Conservation (phyloP, 768 basidiomycete species). For the Phallus indusiatus region DNA sequence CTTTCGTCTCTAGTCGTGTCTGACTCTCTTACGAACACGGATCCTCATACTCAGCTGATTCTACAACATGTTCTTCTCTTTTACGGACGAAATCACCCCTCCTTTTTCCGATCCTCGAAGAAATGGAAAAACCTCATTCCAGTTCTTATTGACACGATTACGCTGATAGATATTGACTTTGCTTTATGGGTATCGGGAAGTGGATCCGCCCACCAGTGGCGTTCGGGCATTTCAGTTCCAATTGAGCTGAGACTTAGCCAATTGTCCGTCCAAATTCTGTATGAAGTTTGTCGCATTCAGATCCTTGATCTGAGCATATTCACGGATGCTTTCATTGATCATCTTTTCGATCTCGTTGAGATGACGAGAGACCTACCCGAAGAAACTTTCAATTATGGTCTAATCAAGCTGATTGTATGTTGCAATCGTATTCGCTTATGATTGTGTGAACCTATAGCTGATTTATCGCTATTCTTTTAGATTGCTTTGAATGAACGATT, state of each 20-base stretch:
- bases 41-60: conserved; percentile 78
- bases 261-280: conserved; percentile 66
- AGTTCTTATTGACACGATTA: conserved; percentile 72
- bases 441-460: not conserved
- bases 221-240: conserved; percentile 35
- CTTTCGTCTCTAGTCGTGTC: conserved; percentile 10
- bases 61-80: conserved; percentile 68
- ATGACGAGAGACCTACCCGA: conserved; percentile 81
- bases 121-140: conserved; percentile 80
- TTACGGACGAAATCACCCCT: conserved; percentile 58
- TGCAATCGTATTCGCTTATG: not conserved
- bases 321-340: conserved; percentile 74
- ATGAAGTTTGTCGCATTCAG: conserved; percentile 90
- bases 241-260: conserved; percentile 78
- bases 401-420: conserved; percentile 87
- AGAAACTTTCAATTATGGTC: conserved; percentile 89
- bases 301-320: conserved; percentile 74
- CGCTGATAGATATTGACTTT: conserved; percentile 66
- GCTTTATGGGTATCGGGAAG: conserved; percentile 49
- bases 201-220: conserved; percentile 25
- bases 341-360: conserved; percentile 89
- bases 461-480: conserved; percentile 29
- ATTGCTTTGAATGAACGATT: conserved; percentile 96
- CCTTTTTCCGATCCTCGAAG: conserved; percentile 69
- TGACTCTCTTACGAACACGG: conserved; percentile 50